These are phyloP conservation scores for Boletus speciosus DNA, from an alignment of 768 basidiomycete genomes.

Conservation along the genomic window DNA sequence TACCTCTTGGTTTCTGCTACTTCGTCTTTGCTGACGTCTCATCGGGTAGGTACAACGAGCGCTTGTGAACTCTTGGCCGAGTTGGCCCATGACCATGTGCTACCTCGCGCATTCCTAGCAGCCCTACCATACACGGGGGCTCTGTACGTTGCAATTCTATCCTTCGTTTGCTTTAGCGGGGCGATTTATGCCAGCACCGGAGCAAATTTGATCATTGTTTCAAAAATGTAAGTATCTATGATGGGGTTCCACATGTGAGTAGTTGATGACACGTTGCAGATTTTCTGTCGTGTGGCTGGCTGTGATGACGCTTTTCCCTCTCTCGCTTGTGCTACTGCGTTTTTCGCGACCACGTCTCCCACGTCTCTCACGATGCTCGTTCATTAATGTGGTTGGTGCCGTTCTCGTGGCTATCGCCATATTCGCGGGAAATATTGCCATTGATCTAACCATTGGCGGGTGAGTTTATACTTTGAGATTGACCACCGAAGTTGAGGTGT, in stretches of 20 bases:
- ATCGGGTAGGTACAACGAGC: conserved; percentile 46
- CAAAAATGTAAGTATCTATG: conserved; percentile 46
- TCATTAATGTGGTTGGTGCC: conserved; percentile 41
- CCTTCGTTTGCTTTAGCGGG: conserved; percentile 47
- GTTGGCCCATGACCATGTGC: conserved; percentile 54
- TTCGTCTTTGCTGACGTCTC: conserved; percentile 1
- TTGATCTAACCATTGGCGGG: conserved; percentile 55
- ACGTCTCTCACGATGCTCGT: conserved; percentile 38
- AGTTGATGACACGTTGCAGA: conserved; percentile 31
- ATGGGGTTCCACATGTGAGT: background rate
- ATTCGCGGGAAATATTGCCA: conserved; percentile 57
- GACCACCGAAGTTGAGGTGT: background rate
- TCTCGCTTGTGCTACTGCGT: conserved; percentile 56
- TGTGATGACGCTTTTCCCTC: conserved; percentile 62
- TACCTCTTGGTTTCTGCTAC: background rate
- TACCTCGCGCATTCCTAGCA: conserved; percentile 53
- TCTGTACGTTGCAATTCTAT: conserved; percentile 49
- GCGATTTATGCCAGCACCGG: conserved; percentile 58
- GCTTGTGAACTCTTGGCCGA: conserved; percentile 59
- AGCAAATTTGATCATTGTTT: conserved; percentile 49
- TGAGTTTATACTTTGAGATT: conserved; percentile 25
- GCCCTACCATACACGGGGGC: conserved; percentile 48
- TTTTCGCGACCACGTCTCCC: conserved; percentile 63
- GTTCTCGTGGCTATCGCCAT: conserved; percentile 41
- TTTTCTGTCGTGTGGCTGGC: conserved; percentile 67